phyloP scores from a whole-genome alignment of 441 rosid species.

The Pelargonium australe region DNA sequence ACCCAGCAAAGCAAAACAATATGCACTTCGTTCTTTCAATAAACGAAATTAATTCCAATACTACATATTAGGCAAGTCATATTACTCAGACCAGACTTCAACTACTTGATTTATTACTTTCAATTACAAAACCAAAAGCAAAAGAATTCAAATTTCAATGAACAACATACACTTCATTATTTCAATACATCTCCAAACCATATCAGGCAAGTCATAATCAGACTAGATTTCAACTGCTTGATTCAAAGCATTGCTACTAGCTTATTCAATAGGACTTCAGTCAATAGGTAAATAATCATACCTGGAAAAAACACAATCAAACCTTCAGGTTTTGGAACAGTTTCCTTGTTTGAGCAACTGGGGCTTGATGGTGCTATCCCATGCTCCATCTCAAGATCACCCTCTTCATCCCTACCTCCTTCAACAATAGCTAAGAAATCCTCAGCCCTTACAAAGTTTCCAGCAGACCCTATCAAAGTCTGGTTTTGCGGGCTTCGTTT shows the following conservation, averaged over 20 bases:
- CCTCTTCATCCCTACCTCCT: conserved; percentile 78
- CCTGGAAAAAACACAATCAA: conserved; percentile 94
- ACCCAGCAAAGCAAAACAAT: no score
- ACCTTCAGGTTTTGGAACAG: conserved; percentile 63
- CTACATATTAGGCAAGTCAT: no score
- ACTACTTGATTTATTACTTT: neutral
- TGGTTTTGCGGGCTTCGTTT: conserved; percentile 66
- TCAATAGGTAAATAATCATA: conserved; percentile 25
- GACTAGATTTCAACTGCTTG: neutral
- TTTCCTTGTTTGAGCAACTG: conserved; percentile 38
- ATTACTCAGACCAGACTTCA: neutral
- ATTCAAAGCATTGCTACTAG: neutral
- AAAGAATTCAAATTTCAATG: conserved; percentile 4
- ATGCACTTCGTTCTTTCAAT: no score
- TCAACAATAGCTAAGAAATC: conserved; percentile 83
- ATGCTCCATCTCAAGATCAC: conserved; percentile 61
- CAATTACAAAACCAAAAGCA: neutral
- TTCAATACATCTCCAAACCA: neutral
- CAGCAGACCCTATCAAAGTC: conserved; percentile 83
- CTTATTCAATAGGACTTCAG: conserved; percentile 8
- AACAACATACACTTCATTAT: neutral
- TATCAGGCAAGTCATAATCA: neutral
- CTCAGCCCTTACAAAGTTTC: conserved; percentile 62
- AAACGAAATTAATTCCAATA: no score
- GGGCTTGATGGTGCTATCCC: conserved; percentile 45